Evolutionary conservation across 805 yeast genomes (phyloP).

Genomic region (Cyberlindnera subsufficiens): DNA sequence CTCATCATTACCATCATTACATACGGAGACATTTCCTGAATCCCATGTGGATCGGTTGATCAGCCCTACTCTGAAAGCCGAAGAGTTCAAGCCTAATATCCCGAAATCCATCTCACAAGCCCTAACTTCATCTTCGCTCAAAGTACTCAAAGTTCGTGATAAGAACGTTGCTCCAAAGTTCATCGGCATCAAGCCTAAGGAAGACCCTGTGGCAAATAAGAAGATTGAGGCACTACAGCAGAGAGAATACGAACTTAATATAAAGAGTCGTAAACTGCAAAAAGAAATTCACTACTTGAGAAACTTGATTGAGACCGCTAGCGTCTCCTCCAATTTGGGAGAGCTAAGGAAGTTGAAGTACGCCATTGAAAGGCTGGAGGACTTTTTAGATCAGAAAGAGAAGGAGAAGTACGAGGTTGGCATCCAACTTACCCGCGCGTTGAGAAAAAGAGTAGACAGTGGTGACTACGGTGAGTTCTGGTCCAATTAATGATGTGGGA

Average conservation of each 20-base stretch:
- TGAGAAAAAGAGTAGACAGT: conserved; percentile 34
- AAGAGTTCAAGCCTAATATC: conserved; percentile 1
- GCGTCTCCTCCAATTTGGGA: conserved; percentile 28
- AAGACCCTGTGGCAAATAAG: conserved; percentile 9
- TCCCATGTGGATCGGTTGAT: conserved; percentile 2
- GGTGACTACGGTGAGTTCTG: conserved; percentile 33
- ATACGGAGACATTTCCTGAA: conserved; percentile 6
- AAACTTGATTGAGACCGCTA: conserved; percentile 28
- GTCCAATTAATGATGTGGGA: conserved; percentile 16
- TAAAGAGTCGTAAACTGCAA: conserved; percentile 30
- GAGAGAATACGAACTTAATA: conserved; percentile 26
- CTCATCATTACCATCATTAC: conserved; percentile 8
- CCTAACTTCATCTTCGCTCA: conserved; percentile 16
- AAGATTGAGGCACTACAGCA: conserved; percentile 25
- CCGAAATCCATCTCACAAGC: conserved; percentile 26
- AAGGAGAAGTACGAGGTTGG: conserved; percentile 40
- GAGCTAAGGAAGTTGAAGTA: conserved; percentile 31
- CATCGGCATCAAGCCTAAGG: conserved; percentile 18
- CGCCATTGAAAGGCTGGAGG: conserved; percentile 33
- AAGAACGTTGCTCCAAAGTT: conserved; percentile 19
- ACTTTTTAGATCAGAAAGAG: conserved; percentile 33
- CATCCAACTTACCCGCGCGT: conserved; percentile 32
- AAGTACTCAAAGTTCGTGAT: conserved; percentile 24
- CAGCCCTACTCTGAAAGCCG: no score
- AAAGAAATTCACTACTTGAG: conserved; percentile 33